Evolutionary conservation across 257 asterid species (phyloP).

Genomic region (Solanum rostratum): DNA sequence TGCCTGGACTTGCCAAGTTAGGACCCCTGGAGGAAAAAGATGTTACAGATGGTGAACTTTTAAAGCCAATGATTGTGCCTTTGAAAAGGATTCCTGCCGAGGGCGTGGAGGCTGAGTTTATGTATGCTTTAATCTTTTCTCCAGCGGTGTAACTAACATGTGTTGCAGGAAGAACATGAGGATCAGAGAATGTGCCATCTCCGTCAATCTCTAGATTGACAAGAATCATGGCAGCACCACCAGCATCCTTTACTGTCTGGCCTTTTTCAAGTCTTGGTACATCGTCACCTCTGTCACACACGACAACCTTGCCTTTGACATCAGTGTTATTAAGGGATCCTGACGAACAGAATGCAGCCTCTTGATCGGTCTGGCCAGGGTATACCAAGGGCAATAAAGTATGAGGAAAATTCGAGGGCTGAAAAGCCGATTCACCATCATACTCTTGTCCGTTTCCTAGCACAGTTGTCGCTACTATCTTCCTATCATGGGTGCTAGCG

Average conservation of each 20-base stretch:
- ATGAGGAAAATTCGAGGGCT: not conserved
- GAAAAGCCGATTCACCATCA: slow-evolving; percentile 11
- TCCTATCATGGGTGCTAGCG: slow-evolving; percentile 17
- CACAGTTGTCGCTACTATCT: not conserved
- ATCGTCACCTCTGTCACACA: slow-evolving; percentile 3
- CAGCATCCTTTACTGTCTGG: slow-evolving; percentile 8
- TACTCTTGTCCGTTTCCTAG: slow-evolving; percentile 5
- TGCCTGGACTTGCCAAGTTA: slow-evolving; percentile 4
- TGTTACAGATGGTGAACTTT: slow-evolving; percentile 1
- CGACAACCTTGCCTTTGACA: slow-evolving; percentile 7
- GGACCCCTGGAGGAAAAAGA: slow-evolving; percentile 19
- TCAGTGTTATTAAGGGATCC: slow-evolving; percentile 2
- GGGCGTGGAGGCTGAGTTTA: not conserved
- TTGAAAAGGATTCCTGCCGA: not conserved
- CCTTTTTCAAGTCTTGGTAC: not conserved
- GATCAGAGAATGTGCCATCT: not conserved
- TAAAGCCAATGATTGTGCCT: not conserved
- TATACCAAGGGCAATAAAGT: slow-evolving; percentile 1
- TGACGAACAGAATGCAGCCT: not conserved
- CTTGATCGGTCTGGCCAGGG: not conserved
- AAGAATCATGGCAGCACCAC: slow-evolving; percentile 14
- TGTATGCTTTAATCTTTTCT: slow-evolving; percentile 1
- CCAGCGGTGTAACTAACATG: slow-evolving; percentile 1
- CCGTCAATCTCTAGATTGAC: not conserved
- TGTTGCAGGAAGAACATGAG: slow-evolving; percentile 12